These are phyloP conservation scores for Termitomyces bulborhizus DNA, from an alignment of 768 basidiomycete genomes.

Conservation along the genomic window DNA sequence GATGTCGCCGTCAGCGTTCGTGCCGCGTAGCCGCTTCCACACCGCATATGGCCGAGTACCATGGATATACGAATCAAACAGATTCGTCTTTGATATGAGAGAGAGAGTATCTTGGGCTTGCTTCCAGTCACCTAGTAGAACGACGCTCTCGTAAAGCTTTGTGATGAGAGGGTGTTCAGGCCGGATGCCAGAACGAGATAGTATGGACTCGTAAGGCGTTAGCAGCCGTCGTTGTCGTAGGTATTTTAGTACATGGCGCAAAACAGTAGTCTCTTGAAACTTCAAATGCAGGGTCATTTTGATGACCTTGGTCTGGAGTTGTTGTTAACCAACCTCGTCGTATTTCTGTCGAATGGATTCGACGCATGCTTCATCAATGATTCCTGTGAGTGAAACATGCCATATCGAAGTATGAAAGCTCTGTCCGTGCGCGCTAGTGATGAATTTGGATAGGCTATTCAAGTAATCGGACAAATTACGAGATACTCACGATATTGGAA, in stretches of 20 bases:
- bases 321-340: constrained; percentile 48
- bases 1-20: constrained; percentile 58
- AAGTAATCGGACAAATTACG: not conserved
- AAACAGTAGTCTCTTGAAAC: constrained; percentile 60
- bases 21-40: constrained; percentile 56
- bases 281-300: constrained; percentile 21
- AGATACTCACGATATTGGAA: constrained; percentile 61
- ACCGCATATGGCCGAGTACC: constrained; percentile 51
- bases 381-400: constrained; percentile 61
- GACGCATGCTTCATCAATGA: constrained; percentile 50
- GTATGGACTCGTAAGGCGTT: constrained; percentile 54
- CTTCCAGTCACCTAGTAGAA: constrained; percentile 61
- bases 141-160: constrained; percentile 53
- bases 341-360: constrained; percentile 45
- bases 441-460: not conserved
- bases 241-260: constrained; percentile 70
- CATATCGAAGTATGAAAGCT: constrained; percentile 80
- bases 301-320: not conserved
- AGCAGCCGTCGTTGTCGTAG: constrained; percentile 71
- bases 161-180: constrained; percentile 71
- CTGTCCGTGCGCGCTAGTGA: constrained; percentile 55
- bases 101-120: constrained; percentile 49
- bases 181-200: constrained; percentile 46
- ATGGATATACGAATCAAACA: constrained; percentile 58
- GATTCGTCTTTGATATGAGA: constrained; percentile 41